Percentiles rank a stretch among this genome's conserved stretches.
These are phyloP conservation scores for Chalciporus pseudorubinellus DNA, from an alignment of 768 basidiomycete genomes.

Conservation along the genomic window DNA sequence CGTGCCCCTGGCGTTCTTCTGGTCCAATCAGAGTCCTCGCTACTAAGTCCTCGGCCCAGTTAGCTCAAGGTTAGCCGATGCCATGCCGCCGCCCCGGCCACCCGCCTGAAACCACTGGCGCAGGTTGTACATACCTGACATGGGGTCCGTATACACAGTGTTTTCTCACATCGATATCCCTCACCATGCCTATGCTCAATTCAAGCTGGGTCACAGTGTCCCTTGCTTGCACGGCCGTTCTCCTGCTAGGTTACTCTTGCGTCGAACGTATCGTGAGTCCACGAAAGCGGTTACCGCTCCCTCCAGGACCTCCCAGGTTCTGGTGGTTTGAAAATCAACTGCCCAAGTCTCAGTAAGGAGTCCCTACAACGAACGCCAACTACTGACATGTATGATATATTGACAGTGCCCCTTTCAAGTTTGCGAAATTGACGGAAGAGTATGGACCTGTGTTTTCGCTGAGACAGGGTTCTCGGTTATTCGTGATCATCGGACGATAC, in stretches of 20 bases:
- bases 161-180: background rate
- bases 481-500: conserved; percentile 25
- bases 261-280: background rate
- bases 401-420: conserved; percentile 25
- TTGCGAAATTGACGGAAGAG: conserved; percentile 55
- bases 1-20: no score
- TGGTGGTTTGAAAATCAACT: conserved; percentile 17
- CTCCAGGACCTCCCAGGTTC: conserved; percentile 15
- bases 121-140: no score
- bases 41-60: no score
- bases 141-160: background rate
- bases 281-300: conserved; percentile 4
- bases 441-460: conserved; percentile 62
- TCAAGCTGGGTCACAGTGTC: background rate
- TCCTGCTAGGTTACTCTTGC: background rate
- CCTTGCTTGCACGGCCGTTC: background rate
- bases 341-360: conserved; percentile 6
- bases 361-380: background rate
- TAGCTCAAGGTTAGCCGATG: no score
- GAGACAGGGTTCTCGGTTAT: conserved; percentile 38
- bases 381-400: no score
- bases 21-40: no score
- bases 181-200: background rate
- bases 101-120: no score
- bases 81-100: no score